Conservation (phyloP, 768 basidiomycete species). For the Naganishia vishniacii region DNA sequence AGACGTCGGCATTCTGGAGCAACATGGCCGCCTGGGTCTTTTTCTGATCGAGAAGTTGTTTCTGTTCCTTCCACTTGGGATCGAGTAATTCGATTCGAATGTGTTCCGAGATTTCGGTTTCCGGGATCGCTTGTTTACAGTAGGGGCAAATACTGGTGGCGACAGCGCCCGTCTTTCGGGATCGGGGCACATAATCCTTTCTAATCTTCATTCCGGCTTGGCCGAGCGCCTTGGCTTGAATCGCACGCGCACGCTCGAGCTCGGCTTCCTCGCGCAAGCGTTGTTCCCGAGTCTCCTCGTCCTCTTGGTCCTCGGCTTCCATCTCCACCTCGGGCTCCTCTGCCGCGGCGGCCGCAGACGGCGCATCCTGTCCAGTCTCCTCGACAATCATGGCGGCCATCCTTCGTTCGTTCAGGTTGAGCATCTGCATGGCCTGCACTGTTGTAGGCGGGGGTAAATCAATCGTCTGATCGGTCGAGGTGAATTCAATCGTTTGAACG, state of each 20-base stretch:
- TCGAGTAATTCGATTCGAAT: conserved; percentile 97
- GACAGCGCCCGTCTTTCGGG: conserved; percentile 58
- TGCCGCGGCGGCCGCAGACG: no score
- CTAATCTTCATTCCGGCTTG: conserved; percentile 45
- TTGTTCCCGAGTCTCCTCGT: conserved; percentile 57
- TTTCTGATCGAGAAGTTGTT: conserved; percentile 78
- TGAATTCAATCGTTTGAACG: conserved; percentile 81
- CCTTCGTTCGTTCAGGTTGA: conserved; percentile 93
- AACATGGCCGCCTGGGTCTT: conserved; percentile 58
- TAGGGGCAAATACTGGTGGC: conserved; percentile 82
- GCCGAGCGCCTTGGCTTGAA: conserved; percentile 63
- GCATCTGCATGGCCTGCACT: conserved; percentile 86
- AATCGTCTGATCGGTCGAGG: conserved; percentile 68
- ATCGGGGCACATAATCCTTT: conserved; percentile 80
- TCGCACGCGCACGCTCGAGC: conserved; percentile 68
- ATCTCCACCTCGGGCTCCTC: conserved; percentile 53
- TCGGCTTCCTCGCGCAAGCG: conserved; percentile 56
- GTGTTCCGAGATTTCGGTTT: conserved; percentile 92
- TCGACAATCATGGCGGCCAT: conserved; percentile 99
- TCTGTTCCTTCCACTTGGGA: conserved; percentile 96
- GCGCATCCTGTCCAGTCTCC: conserved; percentile 56
- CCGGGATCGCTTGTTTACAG: conserved; percentile 92
- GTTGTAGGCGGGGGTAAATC: conserved; percentile 97
- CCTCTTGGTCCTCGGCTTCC: conserved; percentile 45
- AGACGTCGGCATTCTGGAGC: conserved; percentile 71